Percentiles rank a stretch among this genome's conserved stretches.
Evolutionary conservation across 805 yeast genomes (phyloP).

Genomic region (Pichia californica): DNA sequence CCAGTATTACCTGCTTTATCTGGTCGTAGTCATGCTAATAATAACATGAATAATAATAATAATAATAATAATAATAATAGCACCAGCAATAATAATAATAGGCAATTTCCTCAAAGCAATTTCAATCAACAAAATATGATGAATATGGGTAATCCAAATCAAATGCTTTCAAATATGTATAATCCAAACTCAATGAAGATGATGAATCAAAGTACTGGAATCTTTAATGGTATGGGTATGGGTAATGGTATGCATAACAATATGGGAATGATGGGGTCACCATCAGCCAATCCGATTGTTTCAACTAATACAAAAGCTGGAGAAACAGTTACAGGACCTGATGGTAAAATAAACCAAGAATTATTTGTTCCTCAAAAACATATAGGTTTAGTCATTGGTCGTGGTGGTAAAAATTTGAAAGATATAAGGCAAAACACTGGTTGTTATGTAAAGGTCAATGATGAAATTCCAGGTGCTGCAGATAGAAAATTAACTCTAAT

Average conservation of each 20-base stretch:
- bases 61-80: not conserved
- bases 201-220: not conserved
- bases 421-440: constrained; percentile 73
- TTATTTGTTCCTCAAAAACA: constrained; percentile 68
- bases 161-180: constrained; percentile 17
- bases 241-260: not conserved
- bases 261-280: constrained; percentile 1
- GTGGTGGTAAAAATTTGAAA: constrained; percentile 75
- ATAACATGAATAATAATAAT: constrained; percentile 1
- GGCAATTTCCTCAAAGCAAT: constrained; percentile 1
- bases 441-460: constrained; percentile 65
- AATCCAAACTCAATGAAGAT: constrained; percentile 4
- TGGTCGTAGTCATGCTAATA: not conserved
- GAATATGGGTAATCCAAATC: constrained; percentile 19
- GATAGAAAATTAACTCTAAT: constrained; percentile 63
- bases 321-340: constrained; percentile 15
- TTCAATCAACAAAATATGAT: constrained; percentile 18
- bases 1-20: constrained; percentile 12
- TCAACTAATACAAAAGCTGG: constrained; percentile 13
- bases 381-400: constrained; percentile 83
- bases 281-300: not conserved
- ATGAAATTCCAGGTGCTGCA: constrained; percentile 44
- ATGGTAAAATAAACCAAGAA: constrained; percentile 59
- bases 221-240: constrained; percentile 2
- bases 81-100: not conserved